Base-by-base conservation (phyloP, 306 rosid genomes). In the Sophora flavescens region DNA sequence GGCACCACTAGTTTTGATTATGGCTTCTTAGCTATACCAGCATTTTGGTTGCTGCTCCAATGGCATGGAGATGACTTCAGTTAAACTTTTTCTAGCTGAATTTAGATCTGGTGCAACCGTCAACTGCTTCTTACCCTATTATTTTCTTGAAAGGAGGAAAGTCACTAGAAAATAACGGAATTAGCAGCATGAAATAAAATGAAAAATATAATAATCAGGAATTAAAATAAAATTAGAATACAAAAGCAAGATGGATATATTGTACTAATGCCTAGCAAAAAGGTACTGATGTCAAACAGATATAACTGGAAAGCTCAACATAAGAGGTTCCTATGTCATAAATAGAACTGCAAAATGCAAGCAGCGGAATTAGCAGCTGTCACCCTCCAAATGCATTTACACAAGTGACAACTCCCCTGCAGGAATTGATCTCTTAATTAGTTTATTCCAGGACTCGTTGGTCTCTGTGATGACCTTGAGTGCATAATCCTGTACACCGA, bases 381-480 rank as follows among this genome's bases (percentile, higher is more conserved):
- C 67, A 41, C 22, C 51, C 74, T 48, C 45, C 35, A 53, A 26
- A 69, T 53, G 78, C 81, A 76, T 81, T 81, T 91, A 92, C 67
- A 58, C 77, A 52, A 92, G 97, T n/a, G 97, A 88, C 52, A 92
- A 77, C 78, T 87, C 98, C 84, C 97, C 96, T 1, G 91, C 85
- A 45, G 90, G 91, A 81, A 90, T 77, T 38, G 93, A 89, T 91
- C 98, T 88, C 89, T 88, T 91, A 56, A 91, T 72, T 22, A 93
- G 91, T 71, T 88, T 92, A 70, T 89, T 93, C 98, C 98, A 91
- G 4, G 98, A 87, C 69, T 89, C 92, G 8, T 93, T 87, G 79
- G 98, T 88, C 86, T 93, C 97, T 8, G 78, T 76, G 68, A 93
- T 93, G 78, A 93, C 86, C 84, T 91, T 87, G 10, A 88, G 91